A percentile compares a stretch with the other conserved stretches of the same genome.
Evolutionary conservation across 306 rosid species (phyloP).

Genomic region (Psophocarpus tetragonolobus): DNA sequence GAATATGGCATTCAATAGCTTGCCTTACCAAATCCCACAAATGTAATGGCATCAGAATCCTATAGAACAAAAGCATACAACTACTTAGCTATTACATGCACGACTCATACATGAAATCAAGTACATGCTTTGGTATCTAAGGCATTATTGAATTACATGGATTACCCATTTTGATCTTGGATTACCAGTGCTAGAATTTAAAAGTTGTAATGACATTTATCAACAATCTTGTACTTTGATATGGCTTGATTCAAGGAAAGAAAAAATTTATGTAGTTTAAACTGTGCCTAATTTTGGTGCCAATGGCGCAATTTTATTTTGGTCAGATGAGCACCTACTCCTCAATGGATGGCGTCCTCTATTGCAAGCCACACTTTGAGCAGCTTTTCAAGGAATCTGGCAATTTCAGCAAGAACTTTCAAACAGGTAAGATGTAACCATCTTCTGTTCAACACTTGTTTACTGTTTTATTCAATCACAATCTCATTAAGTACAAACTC

Average conservation of each 20-base stretch:
- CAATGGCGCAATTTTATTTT: not conserved
- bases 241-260: not conserved
- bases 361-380: slow-evolving; percentile 90
- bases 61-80: not conserved
- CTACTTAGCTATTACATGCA: slow-evolving; percentile 1
- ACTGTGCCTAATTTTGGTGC: slow-evolving; percentile 9
- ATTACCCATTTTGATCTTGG: not conserved
- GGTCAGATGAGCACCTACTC: slow-evolving; percentile 92
- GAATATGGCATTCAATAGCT: not conserved
- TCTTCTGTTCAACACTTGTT: not conserved
- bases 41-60: not conserved
- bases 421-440: slow-evolving; percentile 37
- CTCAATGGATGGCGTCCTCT: slow-evolving; percentile 96
- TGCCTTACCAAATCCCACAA: not conserved
- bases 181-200: not conserved
- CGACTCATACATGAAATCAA: not conserved
- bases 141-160: not conserved
- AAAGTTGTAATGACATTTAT: not conserved
- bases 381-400: slow-evolving; percentile 99
- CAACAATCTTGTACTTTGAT: not conserved
- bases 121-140: slow-evolving; percentile 1
- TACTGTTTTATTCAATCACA: not conserved
- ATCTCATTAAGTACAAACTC: not conserved
- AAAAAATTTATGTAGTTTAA: not conserved
- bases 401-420: slow-evolving; percentile 97